Conservation (phyloP, 108 stramenopile genomes). For the Ochromonas danica region DNA sequence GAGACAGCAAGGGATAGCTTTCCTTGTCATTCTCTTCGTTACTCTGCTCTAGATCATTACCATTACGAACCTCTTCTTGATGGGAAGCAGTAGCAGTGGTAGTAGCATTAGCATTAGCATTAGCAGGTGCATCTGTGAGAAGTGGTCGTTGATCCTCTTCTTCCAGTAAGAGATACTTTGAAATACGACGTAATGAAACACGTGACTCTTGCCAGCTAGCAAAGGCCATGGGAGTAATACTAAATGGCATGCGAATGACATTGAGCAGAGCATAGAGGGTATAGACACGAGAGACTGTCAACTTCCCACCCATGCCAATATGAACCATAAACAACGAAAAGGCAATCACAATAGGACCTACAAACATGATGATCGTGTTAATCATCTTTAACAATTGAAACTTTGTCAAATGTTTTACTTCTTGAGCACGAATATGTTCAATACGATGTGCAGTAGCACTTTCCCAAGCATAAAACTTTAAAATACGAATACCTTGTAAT, state of each 20-base stretch:
- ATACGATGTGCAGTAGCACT: slow-evolving; percentile 39
- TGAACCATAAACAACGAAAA: slow-evolving; percentile 11
- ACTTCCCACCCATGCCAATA: background rate
- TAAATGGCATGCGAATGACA: background rate
- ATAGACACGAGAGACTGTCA: slow-evolving; percentile 18
- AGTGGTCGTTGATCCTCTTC: background rate
- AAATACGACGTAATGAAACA: background rate
- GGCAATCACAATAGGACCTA: slow-evolving; percentile 3
- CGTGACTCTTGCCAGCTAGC: background rate
- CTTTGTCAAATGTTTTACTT: background rate
- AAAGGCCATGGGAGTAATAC: background rate
- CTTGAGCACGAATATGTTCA: background rate
- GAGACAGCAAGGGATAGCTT: too few species aligned
- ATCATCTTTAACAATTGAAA: background rate
- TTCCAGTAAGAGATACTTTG: background rate
- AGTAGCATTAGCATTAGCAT: background rate
- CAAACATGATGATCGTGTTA: background rate
- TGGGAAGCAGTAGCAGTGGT: background rate
- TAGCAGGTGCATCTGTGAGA: background rate
- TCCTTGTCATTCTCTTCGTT: background rate
- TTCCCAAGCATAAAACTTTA: slow-evolving; percentile 60
- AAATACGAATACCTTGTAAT: slow-evolving; percentile 55
- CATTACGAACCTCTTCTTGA: background rate
- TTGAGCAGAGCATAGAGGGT: slow-evolving; percentile 1
- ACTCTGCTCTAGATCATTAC: background rate